These are phyloP conservation scores for Orbilia quercus DNA, from an alignment of 2,329 filamentous ascomycete genomes.

Conservation along the genomic window DNA sequence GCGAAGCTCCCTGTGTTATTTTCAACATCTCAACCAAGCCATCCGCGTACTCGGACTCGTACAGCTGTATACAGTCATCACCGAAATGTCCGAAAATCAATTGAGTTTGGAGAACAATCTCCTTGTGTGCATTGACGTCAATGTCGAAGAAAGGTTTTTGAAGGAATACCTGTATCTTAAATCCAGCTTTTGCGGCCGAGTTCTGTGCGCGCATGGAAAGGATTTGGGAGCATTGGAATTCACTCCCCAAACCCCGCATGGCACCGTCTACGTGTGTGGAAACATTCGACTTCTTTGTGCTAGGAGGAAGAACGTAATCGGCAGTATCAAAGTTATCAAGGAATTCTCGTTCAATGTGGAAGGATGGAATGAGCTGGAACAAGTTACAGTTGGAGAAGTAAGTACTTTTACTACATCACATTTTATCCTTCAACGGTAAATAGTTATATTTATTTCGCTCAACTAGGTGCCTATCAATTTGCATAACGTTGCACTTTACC, in stretches of 20 bases:
- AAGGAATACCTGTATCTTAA: slow-evolving; percentile 17
- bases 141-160: slow-evolving; percentile 12
- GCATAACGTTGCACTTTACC: slow-evolving; percentile 20
- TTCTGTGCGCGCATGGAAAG: slow-evolving; percentile 14
- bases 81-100: slow-evolving; percentile 26
- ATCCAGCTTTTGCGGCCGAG: slow-evolving; percentile 17
- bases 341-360: slow-evolving; percentile 16
- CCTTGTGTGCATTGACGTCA: slow-evolving; percentile 11
- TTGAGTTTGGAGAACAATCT: slow-evolving; percentile 9
- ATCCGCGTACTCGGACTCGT: too few relatives aligned
- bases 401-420: neutral
- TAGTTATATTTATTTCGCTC: slow-evolving; percentile 17
- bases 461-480: slow-evolving; percentile 32
- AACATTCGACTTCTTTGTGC: slow-evolving; percentile 12
- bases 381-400: slow-evolving; percentile 25
- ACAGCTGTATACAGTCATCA: neutral
- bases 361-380: slow-evolving; percentile 3
- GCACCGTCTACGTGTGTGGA: slow-evolving; percentile 20
- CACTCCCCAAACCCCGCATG: neutral
- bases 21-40: neutral
- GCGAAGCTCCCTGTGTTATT: neutral
- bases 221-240: slow-evolving; percentile 10
- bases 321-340: slow-evolving; percentile 19
- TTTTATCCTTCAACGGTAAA: neutral
- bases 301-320: slow-evolving; percentile 13